Base-by-base conservation (phyloP, 1,139 yeast species). In the Meyerozyma smithsonii region DNA sequence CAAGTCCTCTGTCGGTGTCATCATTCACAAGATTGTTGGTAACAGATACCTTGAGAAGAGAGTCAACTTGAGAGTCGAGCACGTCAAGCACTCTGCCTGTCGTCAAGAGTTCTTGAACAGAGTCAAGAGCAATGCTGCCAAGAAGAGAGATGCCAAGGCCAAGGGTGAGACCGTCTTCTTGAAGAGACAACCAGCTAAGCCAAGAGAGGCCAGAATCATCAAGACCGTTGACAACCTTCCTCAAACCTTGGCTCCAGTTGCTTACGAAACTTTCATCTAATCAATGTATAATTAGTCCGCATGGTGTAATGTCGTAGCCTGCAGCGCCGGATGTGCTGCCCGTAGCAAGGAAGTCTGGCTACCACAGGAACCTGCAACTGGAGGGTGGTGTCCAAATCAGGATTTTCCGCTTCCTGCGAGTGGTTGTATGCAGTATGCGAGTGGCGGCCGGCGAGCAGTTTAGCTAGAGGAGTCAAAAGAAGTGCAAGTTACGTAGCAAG, bases 81-180 rank as follows among this genome's bases (percentile, higher is more conserved):
- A 41, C 42, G 39, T 41, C 28, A 41, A 41, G 43, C 43, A 41
- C 43, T 41, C 43, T 17, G 39, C 39, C 33, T 41, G 43, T 35
- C 36, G 43, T 18, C 39, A 36, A 28, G 43, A 41, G 36, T 41
- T 41, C 43, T 41, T 41, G 43, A 37, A 33, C 43, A 36, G 43
- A 33, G 43, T 41, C 39, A 41, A 41, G 43, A 17, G 38, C 39
- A 41, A 41, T 38, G 42, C 41, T 19, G 42, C 41, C 12, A 12
- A 20, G 23, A 41, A 41, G 41, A 28, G 28, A 20, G 42, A 36
- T 20, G 43, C 43, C 36, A 39, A 39, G 43, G 43, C 32, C 26
- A 36, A 33, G 34, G 43, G 43, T 25, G 39, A 41, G 39, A 20
- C 24, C 18, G 42, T 41, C 24, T 24, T 28, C 35, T 19, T 41